These are phyloP conservation scores for Stentor roeselii DNA, from an alignment of 73 alveolate species.

Conservation along the genomic window DNA sequence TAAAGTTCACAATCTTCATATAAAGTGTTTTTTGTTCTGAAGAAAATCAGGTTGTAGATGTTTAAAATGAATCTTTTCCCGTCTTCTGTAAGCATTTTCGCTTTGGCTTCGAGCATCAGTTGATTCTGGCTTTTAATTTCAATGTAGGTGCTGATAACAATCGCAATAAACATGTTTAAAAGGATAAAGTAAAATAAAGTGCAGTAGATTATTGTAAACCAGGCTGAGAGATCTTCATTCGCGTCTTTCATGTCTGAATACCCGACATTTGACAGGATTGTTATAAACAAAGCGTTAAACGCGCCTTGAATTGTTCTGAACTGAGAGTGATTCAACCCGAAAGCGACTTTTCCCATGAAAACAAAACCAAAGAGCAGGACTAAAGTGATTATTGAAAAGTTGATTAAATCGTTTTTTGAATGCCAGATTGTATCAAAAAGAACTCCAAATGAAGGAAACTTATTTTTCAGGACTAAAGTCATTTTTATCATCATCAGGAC, in stretches of 20 bases:
- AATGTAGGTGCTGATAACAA: conserved; percentile 56
- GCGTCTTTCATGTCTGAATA: conserved; percentile 14
- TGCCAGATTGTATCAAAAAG: conserved; percentile 62
- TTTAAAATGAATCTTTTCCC: conserved; percentile 30
- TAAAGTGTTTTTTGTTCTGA: conserved; percentile 7
- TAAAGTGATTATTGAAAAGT: conserved; percentile 39
- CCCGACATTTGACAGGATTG: conserved; percentile 26
- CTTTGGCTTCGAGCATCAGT: conserved; percentile 56
- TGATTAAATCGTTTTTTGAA: conserved; percentile 48
- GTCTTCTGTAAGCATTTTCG: conserved; percentile 47
- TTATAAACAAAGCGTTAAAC: conserved; percentile 30
- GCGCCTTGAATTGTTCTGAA: conserved; percentile 31
- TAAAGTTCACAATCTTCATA: conserved; percentile 3
- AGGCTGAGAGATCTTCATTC: conserved; percentile 28
- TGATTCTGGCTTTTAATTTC: conserved; percentile 39
- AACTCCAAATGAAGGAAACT: conserved; percentile 73
- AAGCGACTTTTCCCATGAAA: conserved; percentile 33
- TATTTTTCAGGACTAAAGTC: conserved; percentile 48
- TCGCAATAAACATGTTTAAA: conserved; percentile 50
- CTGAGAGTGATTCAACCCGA: conserved; percentile 34
- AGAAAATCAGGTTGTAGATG: neutral
- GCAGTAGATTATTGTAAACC: conserved; percentile 32
- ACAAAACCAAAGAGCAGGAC: conserved; percentile 15
- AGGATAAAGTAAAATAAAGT: conserved; percentile 36
- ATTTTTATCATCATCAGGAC: conserved; percentile 50